These are phyloP conservation scores for Cadophora luteo-olivacea DNA, from an alignment of 2,329 filamentous ascomycete genomes.

Conservation along the genomic window DNA sequence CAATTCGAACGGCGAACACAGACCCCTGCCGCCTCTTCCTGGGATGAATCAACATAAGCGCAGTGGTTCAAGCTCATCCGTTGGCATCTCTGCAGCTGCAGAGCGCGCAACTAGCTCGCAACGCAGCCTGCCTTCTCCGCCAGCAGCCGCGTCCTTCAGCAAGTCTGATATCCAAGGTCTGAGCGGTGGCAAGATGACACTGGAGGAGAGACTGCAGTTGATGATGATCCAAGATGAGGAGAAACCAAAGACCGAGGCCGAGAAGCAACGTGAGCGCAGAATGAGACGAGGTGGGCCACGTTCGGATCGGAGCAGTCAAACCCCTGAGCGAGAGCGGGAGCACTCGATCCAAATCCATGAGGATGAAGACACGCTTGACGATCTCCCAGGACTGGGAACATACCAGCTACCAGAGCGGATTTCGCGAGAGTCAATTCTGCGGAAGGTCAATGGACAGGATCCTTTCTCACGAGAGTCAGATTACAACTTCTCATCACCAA, in stretches of 20 bases:
- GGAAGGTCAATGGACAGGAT: conserved; percentile 75
- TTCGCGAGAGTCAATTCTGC: conserved; percentile 91
- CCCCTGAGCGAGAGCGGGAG: conserved; percentile 42
- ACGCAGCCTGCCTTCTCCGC: conserved; percentile 75
- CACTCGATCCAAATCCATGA: conserved; percentile 52
- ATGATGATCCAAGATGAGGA: conserved; percentile 84
- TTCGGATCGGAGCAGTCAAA: conserved; percentile 48
- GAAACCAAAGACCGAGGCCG: conserved; percentile 62
- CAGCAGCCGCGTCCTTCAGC: conserved; percentile 68
- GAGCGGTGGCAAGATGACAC: conserved; percentile 76
- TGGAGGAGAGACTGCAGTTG: conserved; percentile 84
- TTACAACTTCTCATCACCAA: conserved; percentile 68
- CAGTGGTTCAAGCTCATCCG: conserved; percentile 60
- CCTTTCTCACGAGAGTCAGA: conserved; percentile 64
- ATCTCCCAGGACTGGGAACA: conserved; percentile 63
- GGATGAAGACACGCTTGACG: conserved; percentile 65
- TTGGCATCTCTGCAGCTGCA: conserved; percentile 71
- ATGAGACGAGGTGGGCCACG: conserved; percentile 67
- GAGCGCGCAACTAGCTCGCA: conserved; percentile 73
- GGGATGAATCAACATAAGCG: conserved; percentile 56
- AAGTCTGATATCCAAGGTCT: conserved; percentile 83
- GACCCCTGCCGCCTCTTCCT: conserved; percentile 87
- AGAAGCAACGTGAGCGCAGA: conserved; percentile 71
- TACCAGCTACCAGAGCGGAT: conserved; percentile 78
- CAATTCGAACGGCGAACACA: conserved; percentile 79